Percentiles rank a stretch among this genome's conserved stretches.
phyloP scores from a whole-genome alignment of 2,329 filamentous ascomycete genomes.

The Pseudocercospora ulei region DNA sequence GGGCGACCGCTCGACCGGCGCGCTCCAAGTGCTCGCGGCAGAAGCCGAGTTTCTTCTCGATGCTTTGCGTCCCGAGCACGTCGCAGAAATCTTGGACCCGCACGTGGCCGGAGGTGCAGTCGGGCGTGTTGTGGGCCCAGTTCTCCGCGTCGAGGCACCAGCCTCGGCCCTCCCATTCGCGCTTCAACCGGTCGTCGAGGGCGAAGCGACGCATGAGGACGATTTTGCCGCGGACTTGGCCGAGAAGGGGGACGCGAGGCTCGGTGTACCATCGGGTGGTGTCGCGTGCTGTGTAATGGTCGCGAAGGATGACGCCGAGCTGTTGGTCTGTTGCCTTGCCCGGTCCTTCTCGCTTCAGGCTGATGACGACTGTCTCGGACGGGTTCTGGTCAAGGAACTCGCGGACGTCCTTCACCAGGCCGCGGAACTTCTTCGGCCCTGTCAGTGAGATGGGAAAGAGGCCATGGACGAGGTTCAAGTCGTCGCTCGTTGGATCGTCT shows the following conservation, averaged over 20 bases:
- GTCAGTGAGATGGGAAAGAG: constrained; percentile 81
- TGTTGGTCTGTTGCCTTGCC: constrained; percentile 71
- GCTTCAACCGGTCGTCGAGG: constrained; percentile 46
- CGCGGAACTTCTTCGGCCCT: constrained; percentile 66
- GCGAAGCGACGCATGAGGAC: constrained; percentile 74
- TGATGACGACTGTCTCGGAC: constrained; percentile 73
- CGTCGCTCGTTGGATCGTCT: constrained; percentile 48
- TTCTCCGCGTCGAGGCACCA: constrained; percentile 51
- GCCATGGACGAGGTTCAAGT: constrained; percentile 74
- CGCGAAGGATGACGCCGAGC: constrained; percentile 61
- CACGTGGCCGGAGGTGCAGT: constrained; percentile 63
- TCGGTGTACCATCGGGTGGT: constrained; percentile 65
- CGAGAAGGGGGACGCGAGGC: constrained; percentile 65
- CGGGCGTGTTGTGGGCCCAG: constrained; percentile 84
- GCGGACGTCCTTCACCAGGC: constrained; percentile 57
- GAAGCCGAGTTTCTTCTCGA: constrained; percentile 69
- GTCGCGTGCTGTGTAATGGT: constrained; percentile 56
- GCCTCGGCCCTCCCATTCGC: constrained; percentile 45
- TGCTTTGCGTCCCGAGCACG: constrained; percentile 62
- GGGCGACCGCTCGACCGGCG: constrained; percentile 40
- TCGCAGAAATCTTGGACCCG: constrained; percentile 94
- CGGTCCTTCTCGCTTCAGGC: constrained; percentile 80
- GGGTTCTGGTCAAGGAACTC: constrained; percentile 68
- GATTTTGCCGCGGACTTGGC: constrained; percentile 69
- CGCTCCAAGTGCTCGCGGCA: constrained; percentile 67